phyloP scores from a whole-genome alignment of 2,329 filamentous ascomycete genomes.

The Chrysosphaeria jannelii region DNA sequence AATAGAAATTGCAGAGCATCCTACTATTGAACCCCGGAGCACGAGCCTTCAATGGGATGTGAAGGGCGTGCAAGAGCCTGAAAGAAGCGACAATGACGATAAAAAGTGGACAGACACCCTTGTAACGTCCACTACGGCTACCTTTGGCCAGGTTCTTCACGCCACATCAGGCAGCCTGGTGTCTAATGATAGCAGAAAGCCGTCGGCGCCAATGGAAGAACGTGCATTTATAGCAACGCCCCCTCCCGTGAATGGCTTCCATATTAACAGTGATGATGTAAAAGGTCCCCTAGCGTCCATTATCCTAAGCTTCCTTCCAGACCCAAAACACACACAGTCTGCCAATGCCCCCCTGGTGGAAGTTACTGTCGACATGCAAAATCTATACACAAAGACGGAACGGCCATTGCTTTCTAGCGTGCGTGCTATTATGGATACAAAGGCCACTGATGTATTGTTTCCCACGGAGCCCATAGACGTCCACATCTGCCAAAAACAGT shows the following conservation, averaged over 20 bases:
- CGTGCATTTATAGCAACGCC: too few species aligned
- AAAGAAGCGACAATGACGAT: not conserved
- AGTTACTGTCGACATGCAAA: not conserved
- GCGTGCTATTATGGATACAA: conserved; percentile 10
- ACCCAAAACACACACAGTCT: conserved; percentile 7
- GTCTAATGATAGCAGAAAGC: too few species aligned
- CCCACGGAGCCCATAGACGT: conserved; percentile 17
- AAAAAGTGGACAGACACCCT: conserved; percentile 1
- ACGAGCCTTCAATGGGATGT: too few species aligned
- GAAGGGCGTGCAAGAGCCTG: too few species aligned
- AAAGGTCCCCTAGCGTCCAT: too few species aligned
- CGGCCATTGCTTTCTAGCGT: conserved; percentile 1
- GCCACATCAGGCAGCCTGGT: too few species aligned
- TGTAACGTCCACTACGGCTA: conserved; percentile 7
- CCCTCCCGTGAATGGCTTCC: too few species aligned
- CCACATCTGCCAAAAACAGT: conserved; percentile 13
- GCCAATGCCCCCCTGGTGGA: conserved; percentile 11
- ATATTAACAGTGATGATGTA: too few species aligned
- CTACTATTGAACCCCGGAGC: too few species aligned
- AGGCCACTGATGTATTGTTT: conserved; percentile 14
- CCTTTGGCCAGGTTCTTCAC: conserved; percentile 22
- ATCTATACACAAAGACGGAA: too few species aligned
- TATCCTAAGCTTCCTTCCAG: conserved; percentile 16
- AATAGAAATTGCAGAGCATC: too few species aligned
- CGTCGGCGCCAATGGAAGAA: too few species aligned